Base-by-base conservation (phyloP, 192 early-diverging fungal genomes). In the Backusella australiensis region DNA sequence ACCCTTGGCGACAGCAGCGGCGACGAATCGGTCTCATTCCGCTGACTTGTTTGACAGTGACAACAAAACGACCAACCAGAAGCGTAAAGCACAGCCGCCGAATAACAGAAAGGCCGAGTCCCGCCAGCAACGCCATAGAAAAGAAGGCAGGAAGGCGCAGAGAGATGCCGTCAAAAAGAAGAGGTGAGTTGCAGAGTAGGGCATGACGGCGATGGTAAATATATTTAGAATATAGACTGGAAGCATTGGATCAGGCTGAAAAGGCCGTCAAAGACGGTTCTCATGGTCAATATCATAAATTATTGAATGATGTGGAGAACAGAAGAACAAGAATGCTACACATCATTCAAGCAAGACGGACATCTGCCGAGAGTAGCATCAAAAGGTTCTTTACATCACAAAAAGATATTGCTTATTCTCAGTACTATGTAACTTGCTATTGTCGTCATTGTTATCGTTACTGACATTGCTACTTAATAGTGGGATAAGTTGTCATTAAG, bases 401-500 rank as follows among this genome's bases (percentile, higher is more conserved):
- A 26, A 65, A 75, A 34, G 75, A 81, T 26, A 26, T 38, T 29
- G 80, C 80, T 36, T 75, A 66, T 72, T 77, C 77, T 41, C 72
- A 81, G 59, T 81, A 52, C 23, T 74, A 78, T 71, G 80, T 75
- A 78, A 75, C 56, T 69, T 8, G 9, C 11, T 32, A 41, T 34
- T 70, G 41, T 52, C 49, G 4, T 56, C 19, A 19, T 26, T 42
- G 34, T 34, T 35, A 19, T 41, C 23, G 0, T 52, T 3, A 14
- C 11, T 46, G 21, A 70, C 7, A 35, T 70, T 39, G 14, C 52
- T 67, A 52, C 7, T 69, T 3, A 32, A 46, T 65, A 81, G 80
- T 78, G 74, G 56, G 73, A 75, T 56, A 77, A 77, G n/a, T 59
- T 81, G 32, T 70, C 73, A 4, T 35, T 81, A 17, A 73, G 80